Percentiles rank a stretch among this genome's conserved stretches.
These are phyloP conservation scores for Martensiomyces pterosporus DNA, from an alignment of 192 early-diverging fungal genomes.

Conservation along the genomic window DNA sequence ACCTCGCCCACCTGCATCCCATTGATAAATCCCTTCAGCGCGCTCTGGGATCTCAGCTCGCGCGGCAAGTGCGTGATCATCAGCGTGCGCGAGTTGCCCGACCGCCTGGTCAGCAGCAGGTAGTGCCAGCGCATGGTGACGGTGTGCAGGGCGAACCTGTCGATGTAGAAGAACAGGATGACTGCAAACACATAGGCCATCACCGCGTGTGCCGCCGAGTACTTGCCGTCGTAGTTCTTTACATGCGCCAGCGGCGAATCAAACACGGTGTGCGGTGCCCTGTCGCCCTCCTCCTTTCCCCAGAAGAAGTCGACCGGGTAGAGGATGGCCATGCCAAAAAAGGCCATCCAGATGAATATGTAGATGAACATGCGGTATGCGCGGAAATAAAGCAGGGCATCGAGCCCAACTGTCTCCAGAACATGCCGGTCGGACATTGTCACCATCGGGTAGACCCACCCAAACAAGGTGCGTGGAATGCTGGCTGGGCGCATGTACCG, in stretches of 20 bases:
- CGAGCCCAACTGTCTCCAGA: constrained; percentile 49
- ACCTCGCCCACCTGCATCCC: constrained; percentile 58
- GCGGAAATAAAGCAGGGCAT: constrained; percentile 43
- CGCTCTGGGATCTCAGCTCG: constrained; percentile 51
- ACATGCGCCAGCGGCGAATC: constrained; percentile 41
- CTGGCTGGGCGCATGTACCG: constrained; percentile 45
- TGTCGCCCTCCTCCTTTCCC: constrained; percentile 16
- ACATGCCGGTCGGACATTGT: constrained; percentile 50
- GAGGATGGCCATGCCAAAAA: constrained; percentile 36
- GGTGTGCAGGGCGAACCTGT: constrained; percentile 44
- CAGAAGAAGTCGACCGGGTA: constrained; percentile 44
- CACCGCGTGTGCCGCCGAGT: constrained; percentile 31
- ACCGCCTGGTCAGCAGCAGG: constrained; percentile 39
- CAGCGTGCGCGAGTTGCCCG: constrained; percentile 57
- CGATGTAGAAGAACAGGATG: constrained; percentile 46
- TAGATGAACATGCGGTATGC: constrained; percentile 50
- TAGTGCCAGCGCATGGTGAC: constrained; percentile 53
- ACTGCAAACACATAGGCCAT: constrained; percentile 42
- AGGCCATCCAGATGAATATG: constrained; percentile 35
- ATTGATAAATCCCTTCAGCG: constrained; percentile 57
- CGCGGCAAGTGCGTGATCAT: constrained; percentile 66
- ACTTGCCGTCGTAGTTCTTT: constrained; percentile 13
- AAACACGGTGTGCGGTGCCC: constrained; percentile 28
- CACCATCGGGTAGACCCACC: constrained; percentile 45
- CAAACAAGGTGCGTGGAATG: constrained; percentile 42